Conservation (phyloP, 1,284 basidiomycete species). For the Gymnopus androsaceus region DNA sequence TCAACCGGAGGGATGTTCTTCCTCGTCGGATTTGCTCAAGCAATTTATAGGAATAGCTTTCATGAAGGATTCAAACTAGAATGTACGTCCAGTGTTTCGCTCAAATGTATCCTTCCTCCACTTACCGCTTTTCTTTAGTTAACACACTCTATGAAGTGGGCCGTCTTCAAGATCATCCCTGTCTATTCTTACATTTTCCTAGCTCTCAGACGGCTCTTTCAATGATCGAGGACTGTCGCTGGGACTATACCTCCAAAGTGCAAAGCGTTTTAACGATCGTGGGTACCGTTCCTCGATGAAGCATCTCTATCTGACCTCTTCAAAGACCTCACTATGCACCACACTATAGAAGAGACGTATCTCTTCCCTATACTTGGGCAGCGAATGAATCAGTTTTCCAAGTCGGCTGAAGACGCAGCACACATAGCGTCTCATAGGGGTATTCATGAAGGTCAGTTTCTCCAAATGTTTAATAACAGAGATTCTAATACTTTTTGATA, state of each 20-base stretch:
- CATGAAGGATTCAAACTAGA: constrained; percentile 28
- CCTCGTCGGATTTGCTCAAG: constrained; percentile 20
- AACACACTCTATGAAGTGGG: constrained; percentile 37
- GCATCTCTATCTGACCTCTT: not conserved
- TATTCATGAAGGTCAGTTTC: constrained; percentile 63
- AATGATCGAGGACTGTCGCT: constrained; percentile 46
- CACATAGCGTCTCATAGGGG: constrained; percentile 63
- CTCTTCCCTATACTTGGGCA: constrained; percentile 67
- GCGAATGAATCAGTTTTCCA: constrained; percentile 61
- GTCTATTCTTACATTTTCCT: not conserved
- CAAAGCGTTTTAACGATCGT: constrained; percentile 47
- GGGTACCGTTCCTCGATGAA: constrained; percentile 23
- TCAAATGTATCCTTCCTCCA: not conserved
- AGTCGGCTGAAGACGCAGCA: constrained; percentile 40
- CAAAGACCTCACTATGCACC: constrained; percentile 63
- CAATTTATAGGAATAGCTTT: constrained; percentile 23
- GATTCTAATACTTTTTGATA: constrained; percentile 22
- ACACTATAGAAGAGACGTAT: constrained; percentile 63
- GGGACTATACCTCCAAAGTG: constrained; percentile 44
- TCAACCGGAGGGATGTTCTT: too few species aligned
- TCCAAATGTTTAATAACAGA: not conserved
- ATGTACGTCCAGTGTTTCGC: constrained; percentile 20
- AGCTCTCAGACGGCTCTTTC: constrained; percentile 56
- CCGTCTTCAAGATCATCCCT: not conserved
- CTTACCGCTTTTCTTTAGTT: constrained; percentile 22